These are phyloP conservation scores for Metarhizium sp. DNA, from an alignment of 2,329 filamentous ascomycete genomes.

Conservation along the genomic window DNA sequence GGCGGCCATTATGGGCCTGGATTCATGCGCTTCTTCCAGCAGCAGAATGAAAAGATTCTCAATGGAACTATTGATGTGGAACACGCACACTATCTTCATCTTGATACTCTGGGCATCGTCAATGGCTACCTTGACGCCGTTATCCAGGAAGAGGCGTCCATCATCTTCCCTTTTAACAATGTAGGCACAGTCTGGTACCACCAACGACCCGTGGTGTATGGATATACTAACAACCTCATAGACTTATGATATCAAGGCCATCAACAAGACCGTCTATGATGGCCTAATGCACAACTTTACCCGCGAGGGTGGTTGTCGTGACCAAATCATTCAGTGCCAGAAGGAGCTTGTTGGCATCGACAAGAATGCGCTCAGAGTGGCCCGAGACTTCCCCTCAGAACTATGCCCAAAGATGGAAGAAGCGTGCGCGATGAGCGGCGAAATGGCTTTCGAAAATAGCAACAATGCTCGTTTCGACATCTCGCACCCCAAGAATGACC, in stretches of 20 bases:
- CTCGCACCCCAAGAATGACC: slow-evolving; percentile 42
- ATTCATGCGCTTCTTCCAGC: slow-evolving; percentile 47
- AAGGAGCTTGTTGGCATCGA: slow-evolving; percentile 39
- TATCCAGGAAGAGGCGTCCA: slow-evolving; percentile 48
- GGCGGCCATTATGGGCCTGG: slow-evolving; percentile 60
- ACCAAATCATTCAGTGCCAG: slow-evolving; percentile 43
- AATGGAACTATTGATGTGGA: slow-evolving; percentile 24
- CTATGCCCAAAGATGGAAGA: slow-evolving; percentile 38
- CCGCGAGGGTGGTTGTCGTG: slow-evolving; percentile 37
- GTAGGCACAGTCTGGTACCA: slow-evolving; percentile 22
- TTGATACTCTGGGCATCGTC: slow-evolving; percentile 57
- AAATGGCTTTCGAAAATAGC: slow-evolving; percentile 43
- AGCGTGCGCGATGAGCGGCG: slow-evolving; percentile 41
- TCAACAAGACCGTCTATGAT: slow-evolving; percentile 34
- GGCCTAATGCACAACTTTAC: slow-evolving; percentile 20
- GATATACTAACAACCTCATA: slow-evolving; percentile 2
- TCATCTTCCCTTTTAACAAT: slow-evolving; percentile 51
- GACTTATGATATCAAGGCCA: slow-evolving; percentile 48
- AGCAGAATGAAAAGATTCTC: slow-evolving; percentile 47
- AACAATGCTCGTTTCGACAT: slow-evolving; percentile 52
- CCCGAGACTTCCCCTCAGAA: slow-evolving; percentile 17
- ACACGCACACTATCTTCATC: slow-evolving; percentile 37
- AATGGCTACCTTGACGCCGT: slow-evolving; percentile 60
- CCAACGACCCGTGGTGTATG: neutral
- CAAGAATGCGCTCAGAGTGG: slow-evolving; percentile 31